Base-by-base conservation (phyloP, 441 rosid species). In the Hura crepitans region DNA sequence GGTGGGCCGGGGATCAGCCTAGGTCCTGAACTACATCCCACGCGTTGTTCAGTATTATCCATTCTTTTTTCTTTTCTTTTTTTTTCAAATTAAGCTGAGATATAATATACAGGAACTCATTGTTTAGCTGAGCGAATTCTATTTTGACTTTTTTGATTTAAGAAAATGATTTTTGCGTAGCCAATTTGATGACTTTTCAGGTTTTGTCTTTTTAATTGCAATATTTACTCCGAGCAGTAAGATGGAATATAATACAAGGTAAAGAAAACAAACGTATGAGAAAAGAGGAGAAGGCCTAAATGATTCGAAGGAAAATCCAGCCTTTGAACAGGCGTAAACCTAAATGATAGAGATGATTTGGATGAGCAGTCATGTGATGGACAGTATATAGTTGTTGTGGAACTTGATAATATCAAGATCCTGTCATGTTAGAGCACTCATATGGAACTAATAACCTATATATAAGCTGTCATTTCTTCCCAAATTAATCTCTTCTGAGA, bases 51-150 rank as follows among this genome's bases (percentile, higher is more conserved):
- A 42, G 14, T 12, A 0, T 42, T 42, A 42, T 42, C 12, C 25
- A 2, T 56, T 13, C n/a, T 15, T 18, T 17, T 18, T 50, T 18
- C 18, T 20, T 50, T 8, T 8, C 7, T 20, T 55, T 55, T 55
- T 33, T 59, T 33, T 31, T 59, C 43, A 35, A 33, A n/a, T n/a
- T n/a, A n/a, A 17, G 35, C 20, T 3, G 18, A 59, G 46, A 42
- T 42, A 37, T n/a, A 1, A 6, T 37, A 59, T 39, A 33, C 18
- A 59, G 33, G 63, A 59, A 3, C 63, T 23, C 13, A 5, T 39
- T 62, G 18, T 62, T 39, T 62, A 62, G 65, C 47, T 39, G 17
- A 62, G 65, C 65, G 20, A 62, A 62, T 62, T 62, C 50, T 39
- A 12, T 20, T 62, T 62, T 62, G 65, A 62, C 65, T 39, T 39